Conservation (phyloP, 163 green algal genomes). For the Volvox carteri region DNA sequence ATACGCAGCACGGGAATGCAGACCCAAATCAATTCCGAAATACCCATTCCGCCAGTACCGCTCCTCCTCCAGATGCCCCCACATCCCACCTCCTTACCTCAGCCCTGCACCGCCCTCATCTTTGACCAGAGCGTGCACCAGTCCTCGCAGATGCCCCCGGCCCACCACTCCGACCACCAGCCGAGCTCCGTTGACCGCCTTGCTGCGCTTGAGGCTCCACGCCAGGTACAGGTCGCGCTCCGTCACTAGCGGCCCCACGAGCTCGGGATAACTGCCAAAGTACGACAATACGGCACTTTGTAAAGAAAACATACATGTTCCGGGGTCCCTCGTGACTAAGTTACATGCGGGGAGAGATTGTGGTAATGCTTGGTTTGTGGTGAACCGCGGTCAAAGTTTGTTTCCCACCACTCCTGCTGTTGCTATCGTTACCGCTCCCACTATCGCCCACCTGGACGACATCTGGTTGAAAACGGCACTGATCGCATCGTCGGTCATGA, state of each 20-base stretch:
- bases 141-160: constrained; percentile 85
- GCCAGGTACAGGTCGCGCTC: constrained; percentile 89
- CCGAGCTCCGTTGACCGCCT: constrained; percentile 85
- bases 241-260: constrained; percentile 70
- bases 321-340: no score
- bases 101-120: constrained; percentile 65
- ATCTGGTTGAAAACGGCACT: constrained; percentile 50
- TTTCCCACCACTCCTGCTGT: no score
- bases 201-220: constrained; percentile 90
- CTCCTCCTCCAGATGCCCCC: no score
- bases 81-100: constrained; percentile 3
- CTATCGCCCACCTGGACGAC: constrained; percentile 23
- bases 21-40: not conserved
- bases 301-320: no score
- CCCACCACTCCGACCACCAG: constrained; percentile 87
- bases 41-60: no score
- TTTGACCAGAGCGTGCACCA: constrained; percentile 78
- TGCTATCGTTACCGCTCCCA: not conserved
- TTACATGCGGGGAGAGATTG: no score
- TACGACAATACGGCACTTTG: not conserved
- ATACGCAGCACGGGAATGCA: no score
- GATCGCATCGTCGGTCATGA: constrained; percentile 60
- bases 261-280: constrained; percentile 48
- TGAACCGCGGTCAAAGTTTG: no score
- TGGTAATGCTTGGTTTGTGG: no score